These are phyloP conservation scores for Fraxinus sp. DNA, from an alignment of 305 asterid species.

Conservation along the genomic window DNA sequence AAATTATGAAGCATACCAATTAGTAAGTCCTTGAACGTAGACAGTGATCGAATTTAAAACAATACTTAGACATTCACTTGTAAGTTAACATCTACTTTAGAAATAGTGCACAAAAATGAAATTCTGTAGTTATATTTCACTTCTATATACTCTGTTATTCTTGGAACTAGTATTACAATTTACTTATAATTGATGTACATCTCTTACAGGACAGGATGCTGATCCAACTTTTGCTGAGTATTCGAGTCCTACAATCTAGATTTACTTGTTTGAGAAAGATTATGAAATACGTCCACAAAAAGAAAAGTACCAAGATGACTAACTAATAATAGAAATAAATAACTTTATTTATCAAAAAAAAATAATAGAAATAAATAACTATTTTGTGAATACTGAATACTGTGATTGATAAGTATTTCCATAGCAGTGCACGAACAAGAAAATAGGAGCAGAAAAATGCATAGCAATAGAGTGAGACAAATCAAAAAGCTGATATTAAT, in stretches of 20 bases:
- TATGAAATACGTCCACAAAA: background rate
- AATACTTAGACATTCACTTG: background rate
- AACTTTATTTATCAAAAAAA: too few relatives aligned
- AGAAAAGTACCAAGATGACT: background rate
- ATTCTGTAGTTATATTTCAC: background rate
- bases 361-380: background rate
- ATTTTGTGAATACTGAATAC: background rate
- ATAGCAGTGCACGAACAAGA: background rate
- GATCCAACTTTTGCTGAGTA: background rate
- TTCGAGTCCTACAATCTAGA: background rate
- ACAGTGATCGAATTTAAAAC: background rate
- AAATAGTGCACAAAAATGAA: background rate
- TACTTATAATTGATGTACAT: background rate
- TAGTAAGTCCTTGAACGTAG: background rate
- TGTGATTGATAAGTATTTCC: background rate
- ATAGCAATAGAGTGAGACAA: background rate
- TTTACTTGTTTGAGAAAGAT: background rate
- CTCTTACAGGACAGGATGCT: background rate
- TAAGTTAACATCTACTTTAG: background rate
- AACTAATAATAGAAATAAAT: background rate
- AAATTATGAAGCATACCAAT: constrained; percentile 6
- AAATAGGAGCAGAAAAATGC: background rate
- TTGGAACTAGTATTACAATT: background rate
- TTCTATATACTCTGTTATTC: background rate
- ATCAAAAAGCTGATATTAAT: background rate